Conservation (phyloP, 805 yeast species). For the Saturnispora diversa region DNA sequence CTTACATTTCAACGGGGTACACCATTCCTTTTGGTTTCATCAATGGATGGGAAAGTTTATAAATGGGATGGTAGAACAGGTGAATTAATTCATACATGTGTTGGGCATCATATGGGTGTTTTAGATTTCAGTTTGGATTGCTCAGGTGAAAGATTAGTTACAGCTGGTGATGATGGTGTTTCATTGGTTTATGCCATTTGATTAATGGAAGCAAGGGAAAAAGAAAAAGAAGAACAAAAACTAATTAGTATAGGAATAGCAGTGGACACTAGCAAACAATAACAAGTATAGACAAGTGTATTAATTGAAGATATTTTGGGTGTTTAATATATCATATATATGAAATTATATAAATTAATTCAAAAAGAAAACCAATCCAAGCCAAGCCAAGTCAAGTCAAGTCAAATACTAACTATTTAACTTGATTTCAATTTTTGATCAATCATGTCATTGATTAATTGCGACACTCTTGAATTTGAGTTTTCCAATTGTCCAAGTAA, state of each 20-base stretch:
- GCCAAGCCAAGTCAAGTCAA: too few species aligned
- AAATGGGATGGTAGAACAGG: slow-evolving; percentile 90
- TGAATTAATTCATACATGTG: slow-evolving; percentile 63
- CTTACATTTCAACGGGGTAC: slow-evolving; percentile 51
- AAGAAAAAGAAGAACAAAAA: too few species aligned
- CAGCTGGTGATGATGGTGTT: slow-evolving; percentile 98
- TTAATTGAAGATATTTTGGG: too few species aligned
- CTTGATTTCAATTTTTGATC: slow-evolving; percentile 40
- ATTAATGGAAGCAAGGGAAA: background rate
- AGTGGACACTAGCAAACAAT: too few species aligned
- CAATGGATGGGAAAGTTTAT: slow-evolving; percentile 79
- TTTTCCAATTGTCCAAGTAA: slow-evolving; percentile 47
- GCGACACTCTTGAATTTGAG: slow-evolving; percentile 41
- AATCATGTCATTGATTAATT: slow-evolving; percentile 41
- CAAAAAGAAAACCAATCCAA: too few species aligned
- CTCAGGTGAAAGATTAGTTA: slow-evolving; percentile 60
- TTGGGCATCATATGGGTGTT: slow-evolving; percentile 92
- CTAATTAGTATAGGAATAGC: too few species aligned
- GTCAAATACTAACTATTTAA: too few species aligned
- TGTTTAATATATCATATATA: too few species aligned
- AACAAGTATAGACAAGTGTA: too few species aligned
- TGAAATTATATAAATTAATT: too few species aligned
- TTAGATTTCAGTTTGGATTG: slow-evolving; percentile 71
- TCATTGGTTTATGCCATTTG: slow-evolving; percentile 54
- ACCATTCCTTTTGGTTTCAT: slow-evolving; percentile 57